phyloP scores from a whole-genome alignment of 192 early-diverging fungal species.

The Coemansia sp. region DNA sequence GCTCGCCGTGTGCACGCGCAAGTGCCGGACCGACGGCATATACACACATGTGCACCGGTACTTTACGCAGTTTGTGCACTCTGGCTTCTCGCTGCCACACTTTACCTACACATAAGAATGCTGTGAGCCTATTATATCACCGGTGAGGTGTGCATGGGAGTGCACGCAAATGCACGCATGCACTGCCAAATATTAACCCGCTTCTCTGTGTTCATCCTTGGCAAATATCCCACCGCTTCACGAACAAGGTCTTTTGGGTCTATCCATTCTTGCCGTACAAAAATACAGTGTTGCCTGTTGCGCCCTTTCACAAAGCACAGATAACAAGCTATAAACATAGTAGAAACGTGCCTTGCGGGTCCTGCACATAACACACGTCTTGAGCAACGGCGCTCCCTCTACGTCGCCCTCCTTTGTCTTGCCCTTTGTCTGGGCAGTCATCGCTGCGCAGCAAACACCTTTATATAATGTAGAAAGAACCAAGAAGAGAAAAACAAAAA shows the following conservation, averaged over 20 bases:
- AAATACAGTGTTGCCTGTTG: not conserved
- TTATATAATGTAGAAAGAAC: not conserved
- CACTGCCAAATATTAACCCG: not conserved
- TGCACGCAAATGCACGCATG: constrained; percentile 2
- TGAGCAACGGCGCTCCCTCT: constrained; percentile 37
- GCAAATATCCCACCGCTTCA: not conserved
- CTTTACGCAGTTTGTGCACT: constrained; percentile 47
- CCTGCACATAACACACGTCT: constrained; percentile 52
- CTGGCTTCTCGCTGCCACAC: constrained; percentile 51
- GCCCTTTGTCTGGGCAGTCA: constrained; percentile 34
- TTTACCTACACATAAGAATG: constrained; percentile 30
- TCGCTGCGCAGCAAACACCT: not conserved
- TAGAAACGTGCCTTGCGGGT: constrained; percentile 37
- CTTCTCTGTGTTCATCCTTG: no score
- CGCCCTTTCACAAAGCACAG: not conserved
- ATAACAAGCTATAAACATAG: not conserved
- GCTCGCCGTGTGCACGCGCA: constrained; percentile 15
- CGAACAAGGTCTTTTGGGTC: not conserved
- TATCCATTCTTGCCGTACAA: not conserved
- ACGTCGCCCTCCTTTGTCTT: constrained; percentile 13
- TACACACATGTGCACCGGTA: constrained; percentile 41
- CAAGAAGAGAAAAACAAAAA: constrained; percentile 1
- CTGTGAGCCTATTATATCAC: not conserved
- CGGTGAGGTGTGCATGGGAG: not conserved
- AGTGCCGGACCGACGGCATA: constrained; percentile 37